Percentiles rank a stretch among this genome's conserved stretches.
Evolutionary conservation across 1,139 yeast species (phyloP).

Genomic region (Geotrichum restrictum): DNA sequence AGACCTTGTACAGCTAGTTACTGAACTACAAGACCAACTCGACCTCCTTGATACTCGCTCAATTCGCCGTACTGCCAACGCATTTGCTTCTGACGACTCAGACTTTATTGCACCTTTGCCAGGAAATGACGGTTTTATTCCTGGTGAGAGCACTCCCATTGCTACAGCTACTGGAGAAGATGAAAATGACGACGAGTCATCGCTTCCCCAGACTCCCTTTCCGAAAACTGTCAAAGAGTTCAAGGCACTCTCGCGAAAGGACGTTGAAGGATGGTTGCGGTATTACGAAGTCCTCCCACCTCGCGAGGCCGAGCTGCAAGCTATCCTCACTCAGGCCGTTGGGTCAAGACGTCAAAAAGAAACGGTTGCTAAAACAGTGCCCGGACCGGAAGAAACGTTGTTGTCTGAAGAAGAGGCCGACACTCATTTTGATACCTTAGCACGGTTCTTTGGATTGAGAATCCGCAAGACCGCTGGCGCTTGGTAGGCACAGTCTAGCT

Average conservation of each 20-base stretch:
- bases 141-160: constrained; percentile 33
- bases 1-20: constrained; percentile 78
- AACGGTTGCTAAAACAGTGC: not conserved
- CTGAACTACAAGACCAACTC: constrained; percentile 83
- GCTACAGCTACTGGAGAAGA: not conserved
- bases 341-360: constrained; percentile 11
- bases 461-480: constrained; percentile 50
- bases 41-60: constrained; percentile 47
- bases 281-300: constrained; percentile 55
- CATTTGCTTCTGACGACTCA: constrained; percentile 36
- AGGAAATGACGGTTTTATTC: constrained; percentile 71
- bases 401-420: constrained; percentile 46
- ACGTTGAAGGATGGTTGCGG: constrained; percentile 53
- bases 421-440: constrained; percentile 57
- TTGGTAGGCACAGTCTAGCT: constrained; percentile 48
- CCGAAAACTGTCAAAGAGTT: constrained; percentile 62
- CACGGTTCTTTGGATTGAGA: constrained; percentile 64
- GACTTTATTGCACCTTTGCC: constrained; percentile 54
- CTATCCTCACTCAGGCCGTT: constrained; percentile 33
- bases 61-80: constrained; percentile 37
- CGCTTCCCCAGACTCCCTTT: constrained; percentile 36
- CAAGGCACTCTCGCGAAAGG: constrained; percentile 43
- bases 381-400: constrained; percentile 28
- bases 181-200: constrained; percentile 32
- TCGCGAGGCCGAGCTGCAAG: constrained; percentile 35